Conservation (phyloP, 768 basidiomycete genomes). For the Dioszegia hungarica region DNA sequence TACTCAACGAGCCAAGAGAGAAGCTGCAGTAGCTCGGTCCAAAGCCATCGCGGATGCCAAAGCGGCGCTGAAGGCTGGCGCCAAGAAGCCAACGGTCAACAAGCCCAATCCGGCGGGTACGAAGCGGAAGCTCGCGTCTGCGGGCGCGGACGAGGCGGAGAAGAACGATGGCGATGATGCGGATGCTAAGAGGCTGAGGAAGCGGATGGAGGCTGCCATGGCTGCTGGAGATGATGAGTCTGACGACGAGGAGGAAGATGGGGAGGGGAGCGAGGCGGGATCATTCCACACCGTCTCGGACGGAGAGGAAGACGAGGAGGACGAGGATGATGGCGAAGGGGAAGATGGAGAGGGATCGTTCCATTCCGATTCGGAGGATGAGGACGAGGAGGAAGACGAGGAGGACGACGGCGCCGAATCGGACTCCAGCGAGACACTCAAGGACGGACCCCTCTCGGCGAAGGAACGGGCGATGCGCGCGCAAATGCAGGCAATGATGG, state of each 20-base stretch:
- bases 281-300: neutral
- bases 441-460: constrained; percentile 13
- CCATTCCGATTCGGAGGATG: constrained; percentile 2
- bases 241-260: constrained; percentile 7
- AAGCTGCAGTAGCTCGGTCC: constrained; percentile 7
- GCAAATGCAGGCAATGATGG: constrained; percentile 26
- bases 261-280: neutral
- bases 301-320: constrained; percentile 8
- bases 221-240: constrained; percentile 15
- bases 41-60: constrained; percentile 10
- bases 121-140: constrained; percentile 3
- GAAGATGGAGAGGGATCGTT: constrained; percentile 1
- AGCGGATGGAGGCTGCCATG: constrained; percentile 20
- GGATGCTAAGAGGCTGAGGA: constrained; percentile 7
- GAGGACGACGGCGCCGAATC: constrained; percentile 17
- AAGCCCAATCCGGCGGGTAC: neutral
- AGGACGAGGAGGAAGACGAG: constrained; percentile 7
- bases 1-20: neutral
- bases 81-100: neutral
- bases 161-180: constrained; percentile 12
- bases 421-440: constrained; percentile 10
- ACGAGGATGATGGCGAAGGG: constrained; percentile 2
- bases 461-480: constrained; percentile 3
- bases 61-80: neutral
- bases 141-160: neutral